phyloP scores from a whole-genome alignment of 768 basidiomycete genomes.

The Gyrodon lividus region DNA sequence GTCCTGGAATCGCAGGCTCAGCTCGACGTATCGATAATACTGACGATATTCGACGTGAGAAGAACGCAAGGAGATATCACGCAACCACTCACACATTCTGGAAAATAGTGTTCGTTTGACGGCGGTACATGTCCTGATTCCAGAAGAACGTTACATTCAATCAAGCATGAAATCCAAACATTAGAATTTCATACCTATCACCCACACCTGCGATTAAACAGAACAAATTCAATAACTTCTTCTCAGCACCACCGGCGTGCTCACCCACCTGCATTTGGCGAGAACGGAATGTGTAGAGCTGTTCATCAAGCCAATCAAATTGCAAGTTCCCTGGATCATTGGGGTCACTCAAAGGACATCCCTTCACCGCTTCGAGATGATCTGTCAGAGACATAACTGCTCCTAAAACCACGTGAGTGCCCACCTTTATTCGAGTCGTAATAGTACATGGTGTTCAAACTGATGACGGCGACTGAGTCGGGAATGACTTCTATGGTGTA shows the following conservation, averaged over 20 bases:
- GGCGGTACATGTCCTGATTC: slow-evolving; percentile 81
- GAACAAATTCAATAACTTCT: not conserved
- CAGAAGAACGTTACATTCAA: slow-evolving; percentile 32
- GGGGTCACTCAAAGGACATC: slow-evolving; percentile 59
- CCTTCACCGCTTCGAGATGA: slow-evolving; percentile 61
- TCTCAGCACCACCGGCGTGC: slow-evolving; percentile 15
- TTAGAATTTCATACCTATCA: slow-evolving; percentile 37
- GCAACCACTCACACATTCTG: slow-evolving; percentile 68
- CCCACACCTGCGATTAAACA: slow-evolving; percentile 39
- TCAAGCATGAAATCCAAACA: slow-evolving; percentile 1
- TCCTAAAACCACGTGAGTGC: slow-evolving; percentile 12
- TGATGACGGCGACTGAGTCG: slow-evolving; percentile 71
- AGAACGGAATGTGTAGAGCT: slow-evolving; percentile 63
- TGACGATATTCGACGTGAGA: slow-evolving; percentile 10
- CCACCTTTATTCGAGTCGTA: slow-evolving; percentile 86
- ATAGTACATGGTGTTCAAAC: slow-evolving; percentile 89
- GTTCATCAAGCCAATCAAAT: slow-evolving; percentile 89
- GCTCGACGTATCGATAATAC: slow-evolving; percentile 69
- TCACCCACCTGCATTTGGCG: slow-evolving; percentile 76
- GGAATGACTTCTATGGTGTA: slow-evolving; percentile 80
- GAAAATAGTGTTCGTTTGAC: slow-evolving; percentile 74
- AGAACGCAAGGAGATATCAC: not conserved
- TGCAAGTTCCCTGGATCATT: slow-evolving; percentile 87
- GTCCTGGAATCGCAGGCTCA: slow-evolving; percentile 82
- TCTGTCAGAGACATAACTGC: slow-evolving; percentile 6